phyloP scores from a whole-genome alignment of 768 basidiomycete species.

The Lactifluus pinguis region DNA sequence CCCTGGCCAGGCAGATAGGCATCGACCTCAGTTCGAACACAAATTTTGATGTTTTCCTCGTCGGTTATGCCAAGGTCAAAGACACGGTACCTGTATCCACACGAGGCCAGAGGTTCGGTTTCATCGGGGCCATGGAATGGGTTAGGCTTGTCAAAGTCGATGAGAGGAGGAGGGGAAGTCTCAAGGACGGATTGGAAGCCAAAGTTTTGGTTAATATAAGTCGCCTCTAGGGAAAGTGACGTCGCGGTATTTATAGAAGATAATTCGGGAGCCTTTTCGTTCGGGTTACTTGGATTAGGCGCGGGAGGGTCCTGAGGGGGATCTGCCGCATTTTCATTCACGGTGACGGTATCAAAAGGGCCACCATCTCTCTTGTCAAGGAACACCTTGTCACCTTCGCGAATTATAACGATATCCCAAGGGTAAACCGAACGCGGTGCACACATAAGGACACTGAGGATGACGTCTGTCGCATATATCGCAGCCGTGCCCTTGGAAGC shows the following conservation, averaged over 20 bases:
- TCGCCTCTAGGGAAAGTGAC: constrained; percentile 91
- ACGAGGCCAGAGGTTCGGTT: constrained; percentile 90
- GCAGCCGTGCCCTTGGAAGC: constrained; percentile 72
- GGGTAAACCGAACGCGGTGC: constrained; percentile 93
- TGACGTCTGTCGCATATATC: constrained; percentile 91
- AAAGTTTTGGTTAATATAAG: constrained; percentile 98
- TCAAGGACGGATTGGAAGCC: constrained; percentile 91
- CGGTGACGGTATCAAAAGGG: constrained; percentile 93
- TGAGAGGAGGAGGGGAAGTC: constrained; percentile 45
- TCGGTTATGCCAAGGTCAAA: constrained; percentile 88
- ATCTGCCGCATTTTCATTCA: constrained; percentile 97
- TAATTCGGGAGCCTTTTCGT: constrained; percentile 64
- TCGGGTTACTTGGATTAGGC: constrained; percentile 67
- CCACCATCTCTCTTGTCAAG: constrained; percentile 98
- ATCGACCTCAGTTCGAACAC: constrained; percentile 94
- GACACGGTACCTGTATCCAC: constrained; percentile 91
- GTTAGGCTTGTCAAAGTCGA: constrained; percentile 80
- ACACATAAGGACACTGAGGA: constrained; percentile 93
- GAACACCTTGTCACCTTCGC: constrained; percentile 88
- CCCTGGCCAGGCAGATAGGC: constrained; percentile 62
- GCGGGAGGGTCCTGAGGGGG: constrained; percentile 79
- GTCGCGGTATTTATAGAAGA: constrained; percentile 90
- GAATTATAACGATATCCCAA: constrained; percentile 95
- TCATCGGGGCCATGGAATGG: constrained; percentile 94
- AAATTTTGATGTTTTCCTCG: constrained; percentile 85